Conservation (phyloP, 2,329 filamentous ascomycete genomes). For the Talaromyces piceae region DNA sequence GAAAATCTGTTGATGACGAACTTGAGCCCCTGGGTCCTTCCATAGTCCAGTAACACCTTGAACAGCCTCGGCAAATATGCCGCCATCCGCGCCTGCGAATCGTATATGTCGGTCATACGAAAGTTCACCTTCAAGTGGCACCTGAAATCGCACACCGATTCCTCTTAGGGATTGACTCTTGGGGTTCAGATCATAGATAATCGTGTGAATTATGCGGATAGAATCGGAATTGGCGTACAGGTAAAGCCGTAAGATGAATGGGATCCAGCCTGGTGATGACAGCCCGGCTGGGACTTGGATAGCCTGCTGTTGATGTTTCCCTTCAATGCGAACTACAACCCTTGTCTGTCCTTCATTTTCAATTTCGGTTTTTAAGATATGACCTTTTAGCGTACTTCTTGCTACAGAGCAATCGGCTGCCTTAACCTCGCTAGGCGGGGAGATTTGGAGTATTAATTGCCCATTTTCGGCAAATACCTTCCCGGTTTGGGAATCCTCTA, state of each 20-base stretch:
- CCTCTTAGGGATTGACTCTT: constrained; percentile 47
- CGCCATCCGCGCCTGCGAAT: constrained; percentile 49
- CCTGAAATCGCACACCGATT: constrained; percentile 48
- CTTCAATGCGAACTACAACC: constrained; percentile 42
- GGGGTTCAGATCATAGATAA: constrained; percentile 48
- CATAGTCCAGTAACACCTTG: constrained; percentile 55
- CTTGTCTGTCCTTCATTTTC: constrained; percentile 37
- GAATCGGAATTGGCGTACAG: constrained; percentile 51
- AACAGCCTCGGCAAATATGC: constrained; percentile 51
- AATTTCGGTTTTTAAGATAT: constrained; percentile 45
- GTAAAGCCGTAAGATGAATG: constrained; percentile 52
- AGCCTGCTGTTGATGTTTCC: constrained; percentile 28
- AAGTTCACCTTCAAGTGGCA: constrained; percentile 47
- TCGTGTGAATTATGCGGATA: constrained; percentile 48
- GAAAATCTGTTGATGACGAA: constrained; percentile 45
- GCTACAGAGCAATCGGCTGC: constrained; percentile 31
- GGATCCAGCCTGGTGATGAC: constrained; percentile 37
- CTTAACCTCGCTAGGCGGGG: constrained; percentile 35
- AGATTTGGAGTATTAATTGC: constrained; percentile 46
- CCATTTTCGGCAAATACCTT: constrained; percentile 40
- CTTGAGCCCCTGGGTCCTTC: constrained; percentile 44
- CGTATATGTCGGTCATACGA: constrained; percentile 54
- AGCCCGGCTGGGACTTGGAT: constrained; percentile 27
- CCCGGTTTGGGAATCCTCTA: constrained; percentile 33
- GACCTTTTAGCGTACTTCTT: constrained; percentile 43